Base-by-base conservation (phyloP, 169 alveolate genomes). In the Plasmodium relictum region DNA sequence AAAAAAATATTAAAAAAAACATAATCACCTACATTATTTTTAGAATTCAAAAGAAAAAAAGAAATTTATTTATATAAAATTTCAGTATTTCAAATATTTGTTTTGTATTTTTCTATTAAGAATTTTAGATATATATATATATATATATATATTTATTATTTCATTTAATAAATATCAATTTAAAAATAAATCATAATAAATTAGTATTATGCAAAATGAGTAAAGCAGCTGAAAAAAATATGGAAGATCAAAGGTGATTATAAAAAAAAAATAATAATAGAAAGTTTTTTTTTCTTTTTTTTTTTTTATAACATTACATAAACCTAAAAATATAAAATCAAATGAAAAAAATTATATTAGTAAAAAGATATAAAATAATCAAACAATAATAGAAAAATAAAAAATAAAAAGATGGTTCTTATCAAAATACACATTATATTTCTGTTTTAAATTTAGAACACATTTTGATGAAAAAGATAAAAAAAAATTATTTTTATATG, bases 181-280 rank as follows among this genome's bases (percentile, higher is more conserved):
- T 31, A 54, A 54, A 54, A 54, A 69, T 44, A 18, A 48, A 69
- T 54, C 24, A 73, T 14, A 26, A 61, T 42, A 61, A 50, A 24
- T 22, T 74, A 59, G 65, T 50, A 8, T 72, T 59, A 22, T 52
- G 5, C 65, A 59, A 74, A 74, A 74, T 74, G 88, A 74, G 48
- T 42, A 74, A 74, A 37, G 73, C 66, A 50, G 58, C 88, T 42
- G 88, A 74, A 59, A 74, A 74, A 44, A 74, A 74, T 52, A 26
- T 45, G 88, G 88, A 74, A 22, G 88, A 74, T 74, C 88, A 74
- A 61, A 74, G 88, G 88, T 74, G 12, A 73, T 59, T 31, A 8
- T 54, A 73, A 16, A 16, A 22, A n/a, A n/a, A n/a, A n/a, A n/a
- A n/a, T n/a, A n/a, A n/a, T n/a, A n/a, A n/a, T n/a, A n/a, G n/a